These are phyloP conservation scores for Westerdykella aurantiaca DNA, from an alignment of 2,329 filamentous ascomycete genomes.

Conservation along the genomic window DNA sequence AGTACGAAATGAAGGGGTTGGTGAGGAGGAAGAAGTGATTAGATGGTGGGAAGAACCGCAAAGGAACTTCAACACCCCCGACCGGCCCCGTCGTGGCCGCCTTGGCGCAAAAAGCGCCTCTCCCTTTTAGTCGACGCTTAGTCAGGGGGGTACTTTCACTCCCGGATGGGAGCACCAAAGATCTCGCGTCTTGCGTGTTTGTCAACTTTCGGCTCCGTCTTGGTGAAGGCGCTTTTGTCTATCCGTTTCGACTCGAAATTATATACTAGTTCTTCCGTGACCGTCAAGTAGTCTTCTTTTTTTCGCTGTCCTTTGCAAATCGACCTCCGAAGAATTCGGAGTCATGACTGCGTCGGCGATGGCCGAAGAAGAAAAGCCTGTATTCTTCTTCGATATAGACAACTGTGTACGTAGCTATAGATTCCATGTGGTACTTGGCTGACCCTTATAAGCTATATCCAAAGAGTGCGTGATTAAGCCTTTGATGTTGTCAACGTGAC, in stretches of 20 bases:
- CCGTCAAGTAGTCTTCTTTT: background rate
- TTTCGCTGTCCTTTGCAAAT: too few relatives aligned
- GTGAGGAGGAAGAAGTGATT: background rate
- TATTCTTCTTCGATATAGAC: conserved; percentile 89
- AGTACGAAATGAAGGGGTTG: conserved; percentile 18
- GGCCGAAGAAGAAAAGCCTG: conserved; percentile 39
- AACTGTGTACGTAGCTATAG: conserved; percentile 64
- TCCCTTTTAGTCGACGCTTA: background rate
- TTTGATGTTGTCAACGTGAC: conserved; percentile 1
- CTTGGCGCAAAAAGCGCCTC: background rate
- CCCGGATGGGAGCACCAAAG: too few relatives aligned
- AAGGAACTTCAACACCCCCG: too few relatives aligned
- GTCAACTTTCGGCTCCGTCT: too few relatives aligned
- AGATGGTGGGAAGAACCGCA: background rate
- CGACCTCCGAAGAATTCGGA: too few relatives aligned
- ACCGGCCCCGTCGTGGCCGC: background rate
- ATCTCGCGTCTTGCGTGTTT: too few relatives aligned
- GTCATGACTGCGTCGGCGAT: background rate
- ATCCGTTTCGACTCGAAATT: background rate
- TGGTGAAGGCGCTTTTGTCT: background rate
- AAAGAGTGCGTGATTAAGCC: conserved; percentile 56
- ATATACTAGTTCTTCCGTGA: background rate
- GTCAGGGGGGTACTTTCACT: background rate
- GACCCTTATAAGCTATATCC: conserved; percentile 62
- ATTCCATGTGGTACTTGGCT: background rate